These are phyloP conservation scores for Fusarium udum DNA, from an alignment of 2,329 filamentous ascomycete species.

Conservation along the genomic window DNA sequence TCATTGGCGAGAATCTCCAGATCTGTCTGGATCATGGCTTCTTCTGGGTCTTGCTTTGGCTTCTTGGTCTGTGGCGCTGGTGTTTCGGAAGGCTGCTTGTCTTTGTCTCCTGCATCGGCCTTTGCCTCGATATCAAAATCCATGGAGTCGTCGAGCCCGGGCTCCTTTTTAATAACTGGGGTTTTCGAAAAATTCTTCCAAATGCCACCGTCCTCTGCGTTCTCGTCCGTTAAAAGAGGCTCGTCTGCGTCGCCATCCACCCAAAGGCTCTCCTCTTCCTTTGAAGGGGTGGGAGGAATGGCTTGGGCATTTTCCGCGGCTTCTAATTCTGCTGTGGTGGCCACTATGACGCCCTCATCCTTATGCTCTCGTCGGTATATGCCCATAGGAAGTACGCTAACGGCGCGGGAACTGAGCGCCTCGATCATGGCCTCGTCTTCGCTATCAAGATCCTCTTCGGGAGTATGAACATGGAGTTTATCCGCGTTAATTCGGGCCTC, in stretches of 20 bases:
- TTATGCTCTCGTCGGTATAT: slow-evolving; percentile 65
- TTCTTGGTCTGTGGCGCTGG: slow-evolving; percentile 43
- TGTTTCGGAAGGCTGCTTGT: slow-evolving; percentile 39
- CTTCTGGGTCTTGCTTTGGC: slow-evolving; percentile 50
- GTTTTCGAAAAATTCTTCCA: slow-evolving; percentile 55
- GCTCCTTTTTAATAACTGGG: slow-evolving; percentile 56
- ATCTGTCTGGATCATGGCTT: slow-evolving; percentile 52
- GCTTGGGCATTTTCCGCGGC: slow-evolving; percentile 58
- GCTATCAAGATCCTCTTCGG: slow-evolving; percentile 57
- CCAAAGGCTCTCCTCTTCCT: slow-evolving; percentile 58
- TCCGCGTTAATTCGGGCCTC: slow-evolving; percentile 67
- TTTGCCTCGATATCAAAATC: slow-evolving; percentile 52
- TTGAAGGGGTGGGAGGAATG: slow-evolving; percentile 31
- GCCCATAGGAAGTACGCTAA: slow-evolving; percentile 61
- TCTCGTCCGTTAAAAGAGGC: slow-evolving; percentile 40
- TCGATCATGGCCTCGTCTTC: slow-evolving; percentile 55
- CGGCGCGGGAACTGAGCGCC: slow-evolving; percentile 45
- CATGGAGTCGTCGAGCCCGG: slow-evolving; percentile 53
- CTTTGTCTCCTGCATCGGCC: slow-evolving; percentile 31
- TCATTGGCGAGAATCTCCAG: slow-evolving; percentile 55
- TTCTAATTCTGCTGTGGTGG: slow-evolving; percentile 66
- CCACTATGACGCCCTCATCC: slow-evolving; percentile 62
- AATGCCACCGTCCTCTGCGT: slow-evolving; percentile 52
- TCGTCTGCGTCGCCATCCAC: slow-evolving; percentile 50
- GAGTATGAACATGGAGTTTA: slow-evolving; percentile 57